phyloP scores from a whole-genome alignment of 768 basidiomycete genomes.

The Mycena epipterygia region DNA sequence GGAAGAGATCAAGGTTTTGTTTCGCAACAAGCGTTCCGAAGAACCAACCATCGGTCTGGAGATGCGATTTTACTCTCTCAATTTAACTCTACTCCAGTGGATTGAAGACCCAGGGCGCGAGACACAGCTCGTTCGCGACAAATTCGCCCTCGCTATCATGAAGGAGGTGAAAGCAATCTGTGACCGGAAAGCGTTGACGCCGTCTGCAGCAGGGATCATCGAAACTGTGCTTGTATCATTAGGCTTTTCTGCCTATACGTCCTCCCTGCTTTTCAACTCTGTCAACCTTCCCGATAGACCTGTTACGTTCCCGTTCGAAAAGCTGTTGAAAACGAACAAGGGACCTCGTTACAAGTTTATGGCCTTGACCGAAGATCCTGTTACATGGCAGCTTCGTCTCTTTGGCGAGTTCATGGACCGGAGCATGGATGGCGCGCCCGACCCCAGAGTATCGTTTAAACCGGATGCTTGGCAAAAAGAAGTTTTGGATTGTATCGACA shows the following conservation, averaged over 20 bases:
- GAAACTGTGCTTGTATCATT: slow-evolving; percentile 56
- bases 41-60: slow-evolving; percentile 64
- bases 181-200: slow-evolving; percentile 52
- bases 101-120: slow-evolving; percentile 58
- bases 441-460: slow-evolving; percentile 70
- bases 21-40: slow-evolving; percentile 59
- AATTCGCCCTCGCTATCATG: slow-evolving; percentile 61
- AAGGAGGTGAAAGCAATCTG: slow-evolving; percentile 61
- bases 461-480: slow-evolving; percentile 81
- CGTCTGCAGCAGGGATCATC: slow-evolving; percentile 51
- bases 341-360: slow-evolving; percentile 63
- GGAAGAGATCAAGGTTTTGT: slow-evolving; percentile 51
- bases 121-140: slow-evolving; percentile 56
- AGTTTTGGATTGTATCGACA: slow-evolving; percentile 76
- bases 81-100: slow-evolving; percentile 68
- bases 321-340: slow-evolving; percentile 63
- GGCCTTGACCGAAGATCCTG: slow-evolving; percentile 67
- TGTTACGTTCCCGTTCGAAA: slow-evolving; percentile 67
- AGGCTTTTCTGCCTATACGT: slow-evolving; percentile 60
- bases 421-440: slow-evolving; percentile 73
- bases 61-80: slow-evolving; percentile 64
- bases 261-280: slow-evolving; percentile 37
- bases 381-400: slow-evolving; percentile 76
- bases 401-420: slow-evolving; percentile 83
- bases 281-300: slow-evolving; percentile 39